Evolutionary conservation across 1,139 yeast species (phyloP).

Genomic region (Hansenula lynferdii): DNA sequence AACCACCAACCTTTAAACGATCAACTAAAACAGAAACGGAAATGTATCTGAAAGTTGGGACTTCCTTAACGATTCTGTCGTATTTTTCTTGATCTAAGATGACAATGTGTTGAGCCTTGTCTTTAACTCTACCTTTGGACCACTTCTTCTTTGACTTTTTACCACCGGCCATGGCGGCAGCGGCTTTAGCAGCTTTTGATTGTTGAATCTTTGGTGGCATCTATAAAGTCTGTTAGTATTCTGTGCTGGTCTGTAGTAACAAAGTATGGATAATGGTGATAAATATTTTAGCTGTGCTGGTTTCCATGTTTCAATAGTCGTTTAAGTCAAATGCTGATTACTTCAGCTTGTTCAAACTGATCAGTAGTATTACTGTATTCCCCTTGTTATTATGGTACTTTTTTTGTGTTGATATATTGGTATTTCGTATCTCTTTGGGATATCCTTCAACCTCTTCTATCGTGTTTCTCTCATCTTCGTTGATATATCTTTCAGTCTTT

Average conservation of each 20-base stretch:
- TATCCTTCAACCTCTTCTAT: no score
- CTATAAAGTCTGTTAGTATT: slow-evolving; percentile 39
- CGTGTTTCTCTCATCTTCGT: no score
- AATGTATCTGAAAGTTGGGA: slow-evolving; percentile 97
- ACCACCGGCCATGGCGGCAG: slow-evolving; percentile 99
- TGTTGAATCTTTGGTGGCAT: slow-evolving; percentile 99
- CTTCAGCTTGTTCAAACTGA: no score
- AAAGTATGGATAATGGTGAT: background rate
- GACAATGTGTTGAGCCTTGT: slow-evolving; percentile 99
- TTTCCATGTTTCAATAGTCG: no score
- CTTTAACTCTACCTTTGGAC: slow-evolving; percentile 99
- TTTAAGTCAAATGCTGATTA: no score
- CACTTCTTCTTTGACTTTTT: slow-evolving; percentile 99
- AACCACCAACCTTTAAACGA: slow-evolving; percentile 99
- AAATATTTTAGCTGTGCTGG: no score
- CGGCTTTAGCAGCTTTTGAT: slow-evolving; percentile 99
- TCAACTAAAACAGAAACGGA: slow-evolving; percentile 98
- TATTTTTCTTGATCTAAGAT: slow-evolving; percentile 96
- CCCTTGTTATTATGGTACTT: no score
- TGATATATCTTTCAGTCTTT: no score
- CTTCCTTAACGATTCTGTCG: slow-evolving; percentile 99
- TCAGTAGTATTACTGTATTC: no score
- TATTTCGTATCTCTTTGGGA: no score
- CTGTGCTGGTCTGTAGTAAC: background rate
- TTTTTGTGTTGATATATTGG: no score